Percentiles rank a stretch among this genome's conserved stretches.
phyloP scores from a whole-genome alignment of 768 basidiomycete species.

The Lentinula lateritia region DNA sequence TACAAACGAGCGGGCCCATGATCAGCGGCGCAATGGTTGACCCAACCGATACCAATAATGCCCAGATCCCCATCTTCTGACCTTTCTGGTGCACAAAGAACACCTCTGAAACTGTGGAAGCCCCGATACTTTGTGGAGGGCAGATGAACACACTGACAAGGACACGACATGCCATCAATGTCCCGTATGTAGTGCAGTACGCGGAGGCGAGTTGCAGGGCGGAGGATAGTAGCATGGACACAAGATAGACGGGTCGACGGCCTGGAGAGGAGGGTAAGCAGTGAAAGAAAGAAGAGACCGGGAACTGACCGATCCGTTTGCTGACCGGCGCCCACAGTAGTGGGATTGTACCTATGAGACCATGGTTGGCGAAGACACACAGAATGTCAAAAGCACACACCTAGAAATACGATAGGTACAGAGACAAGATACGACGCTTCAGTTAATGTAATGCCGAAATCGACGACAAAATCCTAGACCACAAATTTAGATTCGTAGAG shows the following conservation, averaged over 20 bases:
- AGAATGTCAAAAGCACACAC: not conserved
- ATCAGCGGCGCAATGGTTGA: not conserved
- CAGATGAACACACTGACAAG: not conserved
- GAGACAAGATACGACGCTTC: not conserved
- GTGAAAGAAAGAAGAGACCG: not conserved
- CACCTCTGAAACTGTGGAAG: slow-evolving; percentile 1
- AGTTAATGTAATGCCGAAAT: not conserved
- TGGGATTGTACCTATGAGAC: not conserved
- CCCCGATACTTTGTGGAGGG: not conserved
- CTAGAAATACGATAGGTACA: not conserved
- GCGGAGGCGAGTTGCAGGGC: slow-evolving; percentile 2
- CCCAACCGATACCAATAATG: not conserved
- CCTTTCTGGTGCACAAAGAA: slow-evolving; percentile 2
- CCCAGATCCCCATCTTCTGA: slow-evolving; percentile 1
- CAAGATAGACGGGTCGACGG: not conserved
- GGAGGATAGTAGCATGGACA: slow-evolving; percentile 1
- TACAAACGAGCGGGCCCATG: slow-evolving; percentile 2
- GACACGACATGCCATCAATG: not conserved
- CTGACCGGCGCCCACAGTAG: slow-evolving; percentile 1
- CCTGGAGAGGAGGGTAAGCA: not conserved
- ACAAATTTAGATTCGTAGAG: not conserved
- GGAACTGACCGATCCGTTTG: not conserved
- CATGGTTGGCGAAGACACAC: not conserved
- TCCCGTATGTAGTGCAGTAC: not conserved
- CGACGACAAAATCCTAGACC: not conserved